Evolutionary conservation across 768 basidiomycete species (phyloP).

Genomic region (Mycena capillaripes): DNA sequence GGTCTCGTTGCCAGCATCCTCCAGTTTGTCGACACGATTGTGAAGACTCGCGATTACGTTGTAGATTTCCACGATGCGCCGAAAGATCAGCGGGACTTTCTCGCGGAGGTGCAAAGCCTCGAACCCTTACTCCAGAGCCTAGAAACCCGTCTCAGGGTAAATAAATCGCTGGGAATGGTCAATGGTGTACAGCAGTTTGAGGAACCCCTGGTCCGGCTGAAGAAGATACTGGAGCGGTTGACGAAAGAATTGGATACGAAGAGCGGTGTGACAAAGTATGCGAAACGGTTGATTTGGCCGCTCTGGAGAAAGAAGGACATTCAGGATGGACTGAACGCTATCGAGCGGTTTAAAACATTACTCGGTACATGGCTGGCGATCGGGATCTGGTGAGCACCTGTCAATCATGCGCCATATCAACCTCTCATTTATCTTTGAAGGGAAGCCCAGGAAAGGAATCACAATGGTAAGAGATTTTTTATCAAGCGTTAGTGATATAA

Average conservation of each 20-base stretch:
- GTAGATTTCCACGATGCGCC: not conserved
- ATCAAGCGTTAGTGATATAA: too few species aligned
- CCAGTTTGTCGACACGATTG: slow-evolving; percentile 4
- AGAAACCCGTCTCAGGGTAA: not conserved
- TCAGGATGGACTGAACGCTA: not conserved
- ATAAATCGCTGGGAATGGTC: not conserved
- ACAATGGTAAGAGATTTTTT: too few species aligned
- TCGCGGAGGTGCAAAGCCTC: not conserved
- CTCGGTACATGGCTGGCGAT: not conserved
- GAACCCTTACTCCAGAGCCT: not conserved
- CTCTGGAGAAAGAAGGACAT: not conserved
- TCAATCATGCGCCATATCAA: too few species aligned
- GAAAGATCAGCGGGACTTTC: not conserved
- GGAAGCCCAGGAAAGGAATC: not conserved
- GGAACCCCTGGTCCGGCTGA: not conserved
- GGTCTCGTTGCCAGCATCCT: slow-evolving; percentile 2
- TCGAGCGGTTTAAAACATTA: slow-evolving; percentile 2
- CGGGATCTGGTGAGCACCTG: not conserved
- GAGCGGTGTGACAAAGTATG: not conserved
- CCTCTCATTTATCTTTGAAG: too few species aligned
- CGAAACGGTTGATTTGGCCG: not conserved
- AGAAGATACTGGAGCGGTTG: not conserved
- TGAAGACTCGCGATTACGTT: not conserved
- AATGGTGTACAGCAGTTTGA: not conserved
- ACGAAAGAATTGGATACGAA: not conserved